These are phyloP conservation scores for Solanum appendiculatum DNA, from an alignment of 257 asterid genomes.

Conservation along the genomic window DNA sequence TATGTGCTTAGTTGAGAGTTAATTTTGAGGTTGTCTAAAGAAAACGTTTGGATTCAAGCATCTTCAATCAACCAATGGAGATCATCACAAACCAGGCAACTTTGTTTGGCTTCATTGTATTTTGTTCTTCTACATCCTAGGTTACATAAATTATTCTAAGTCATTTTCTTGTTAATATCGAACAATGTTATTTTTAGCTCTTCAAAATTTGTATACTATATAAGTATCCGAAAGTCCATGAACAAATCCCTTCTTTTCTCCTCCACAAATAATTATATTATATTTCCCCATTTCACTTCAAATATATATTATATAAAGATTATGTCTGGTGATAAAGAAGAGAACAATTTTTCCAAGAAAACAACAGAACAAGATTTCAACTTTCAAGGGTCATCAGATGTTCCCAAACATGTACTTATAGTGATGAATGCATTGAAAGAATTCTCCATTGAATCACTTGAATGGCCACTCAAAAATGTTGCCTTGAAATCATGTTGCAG, in stretches of 20 bases:
- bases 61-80: background rate
- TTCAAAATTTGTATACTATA: background rate
- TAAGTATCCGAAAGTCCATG: background rate
- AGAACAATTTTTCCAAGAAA: background rate
- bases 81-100: background rate
- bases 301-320: background rate
- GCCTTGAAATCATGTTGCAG: conserved; percentile 26
- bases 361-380: background rate
- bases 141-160: background rate
- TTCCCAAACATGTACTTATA: conserved; percentile 35
- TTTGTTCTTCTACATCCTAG: background rate
- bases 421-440: conserved; percentile 54
- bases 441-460: conserved; percentile 38
- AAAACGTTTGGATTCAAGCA: background rate
- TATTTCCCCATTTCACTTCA: background rate
- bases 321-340: background rate
- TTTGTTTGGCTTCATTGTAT: background rate
- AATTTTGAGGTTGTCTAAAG: background rate
- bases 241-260: background rate
- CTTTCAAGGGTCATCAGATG: conserved; percentile 11
- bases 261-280: background rate
- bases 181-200: background rate
- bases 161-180: background rate
- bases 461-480: conserved; percentile 54
- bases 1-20: background rate